Conservation (phyloP, 2,329 filamentous ascomycete species). For the Cladorrhinum sp. region DNA sequence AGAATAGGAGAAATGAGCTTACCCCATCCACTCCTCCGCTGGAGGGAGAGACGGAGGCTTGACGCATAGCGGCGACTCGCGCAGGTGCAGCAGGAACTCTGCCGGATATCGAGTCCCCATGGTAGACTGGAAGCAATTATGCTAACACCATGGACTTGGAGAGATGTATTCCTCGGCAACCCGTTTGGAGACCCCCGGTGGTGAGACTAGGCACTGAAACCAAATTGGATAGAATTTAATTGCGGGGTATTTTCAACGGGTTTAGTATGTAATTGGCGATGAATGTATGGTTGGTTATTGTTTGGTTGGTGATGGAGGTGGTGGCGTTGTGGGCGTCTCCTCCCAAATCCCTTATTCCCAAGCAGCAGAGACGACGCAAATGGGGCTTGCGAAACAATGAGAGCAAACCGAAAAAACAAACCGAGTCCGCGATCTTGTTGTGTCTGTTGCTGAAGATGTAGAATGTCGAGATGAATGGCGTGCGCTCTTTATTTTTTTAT, state of each 20-base stretch:
- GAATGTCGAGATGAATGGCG: background rate
- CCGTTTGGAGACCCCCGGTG: background rate
- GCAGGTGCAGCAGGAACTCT: slow-evolving; percentile 72
- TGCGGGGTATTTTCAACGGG: background rate
- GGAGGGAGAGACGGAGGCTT: slow-evolving; percentile 79
- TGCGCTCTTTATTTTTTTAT: background rate
- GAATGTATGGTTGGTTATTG: background rate
- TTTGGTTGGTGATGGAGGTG: background rate
- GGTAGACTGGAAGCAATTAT: slow-evolving; percentile 13
- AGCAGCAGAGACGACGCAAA: background rate
- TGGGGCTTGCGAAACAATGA: background rate
- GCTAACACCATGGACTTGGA: slow-evolving; percentile 21
- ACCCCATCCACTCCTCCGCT: slow-evolving; percentile 97
- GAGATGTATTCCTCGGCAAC: background rate
- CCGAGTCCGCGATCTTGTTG: background rate
- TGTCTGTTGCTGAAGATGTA: background rate
- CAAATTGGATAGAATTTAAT: background rate
- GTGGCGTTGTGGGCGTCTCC: background rate
- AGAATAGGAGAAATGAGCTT: slow-evolving; percentile 33
- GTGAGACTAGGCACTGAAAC: background rate
- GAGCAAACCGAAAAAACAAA: background rate
- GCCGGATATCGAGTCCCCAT: slow-evolving; percentile 68
- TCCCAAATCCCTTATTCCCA: background rate
- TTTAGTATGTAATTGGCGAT: background rate
- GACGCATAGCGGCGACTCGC: slow-evolving; percentile 76